These are phyloP conservation scores for Globisporangium polare DNA, from an alignment of 352 stramenopile genomes.

Conservation along the genomic window DNA sequence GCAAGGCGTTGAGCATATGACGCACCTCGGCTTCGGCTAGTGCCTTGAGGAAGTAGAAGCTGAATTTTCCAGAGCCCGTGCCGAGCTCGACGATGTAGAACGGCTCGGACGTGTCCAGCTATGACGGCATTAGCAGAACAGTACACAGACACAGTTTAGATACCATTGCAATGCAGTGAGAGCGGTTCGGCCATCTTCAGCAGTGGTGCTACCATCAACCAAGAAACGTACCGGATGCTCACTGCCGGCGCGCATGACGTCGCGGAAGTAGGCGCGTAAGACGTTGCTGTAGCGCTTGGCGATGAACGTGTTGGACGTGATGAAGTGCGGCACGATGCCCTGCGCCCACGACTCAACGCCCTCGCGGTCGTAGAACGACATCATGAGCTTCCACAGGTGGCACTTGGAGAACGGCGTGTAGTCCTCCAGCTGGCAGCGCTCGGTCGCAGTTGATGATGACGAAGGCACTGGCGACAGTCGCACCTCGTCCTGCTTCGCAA, in stretches of 20 bases:
- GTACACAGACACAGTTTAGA: not conserved
- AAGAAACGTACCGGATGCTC: conserved; percentile 23
- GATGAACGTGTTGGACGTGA: conserved; percentile 96
- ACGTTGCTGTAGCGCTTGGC: conserved; percentile 85
- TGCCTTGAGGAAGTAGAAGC: conserved; percentile 93
- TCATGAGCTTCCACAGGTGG: conserved; percentile 94
- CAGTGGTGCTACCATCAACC: not conserved
- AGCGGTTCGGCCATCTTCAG: not conserved
- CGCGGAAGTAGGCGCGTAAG: conserved; percentile 61
- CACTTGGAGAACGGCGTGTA: conserved; percentile 87
- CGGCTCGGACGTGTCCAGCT: conserved; percentile 72
- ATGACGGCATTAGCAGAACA: not conserved
- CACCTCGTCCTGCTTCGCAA: conserved; percentile 51
- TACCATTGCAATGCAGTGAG: not conserved
- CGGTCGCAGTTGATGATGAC: conserved; percentile 18
- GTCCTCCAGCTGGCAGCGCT: conserved; percentile 82
- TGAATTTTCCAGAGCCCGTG: conserved; percentile 92
- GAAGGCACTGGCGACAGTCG: conserved; percentile 10
- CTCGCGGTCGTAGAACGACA: conserved; percentile 90
- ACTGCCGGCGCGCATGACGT: conserved; percentile 31
- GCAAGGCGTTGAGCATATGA: too few species aligned
- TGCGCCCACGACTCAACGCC: conserved; percentile 88
- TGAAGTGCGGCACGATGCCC: conserved; percentile 95
- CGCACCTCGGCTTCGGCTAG: conserved; percentile 56
- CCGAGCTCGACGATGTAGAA: conserved; percentile 95